A percentile compares a stretch with the other conserved stretches of the same genome.
These are phyloP conservation scores for Favolaschia claudopus DNA, from an alignment of 768 basidiomycete genomes.

Conservation along the genomic window DNA sequence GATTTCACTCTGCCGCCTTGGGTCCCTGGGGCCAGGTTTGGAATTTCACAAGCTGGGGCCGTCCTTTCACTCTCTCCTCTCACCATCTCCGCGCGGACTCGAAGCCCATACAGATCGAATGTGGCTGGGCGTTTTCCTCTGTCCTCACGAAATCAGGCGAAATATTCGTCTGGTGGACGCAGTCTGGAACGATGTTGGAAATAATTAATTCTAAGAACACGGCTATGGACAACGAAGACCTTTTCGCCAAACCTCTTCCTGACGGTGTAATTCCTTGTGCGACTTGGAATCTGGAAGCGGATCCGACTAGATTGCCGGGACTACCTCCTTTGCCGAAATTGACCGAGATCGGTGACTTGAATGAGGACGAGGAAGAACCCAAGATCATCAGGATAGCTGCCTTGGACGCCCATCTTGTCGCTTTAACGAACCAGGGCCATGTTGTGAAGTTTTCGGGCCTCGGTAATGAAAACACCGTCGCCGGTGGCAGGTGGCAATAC, in stretches of 20 bases:
- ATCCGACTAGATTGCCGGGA: constrained; percentile 65
- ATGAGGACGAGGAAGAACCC: constrained; percentile 37
- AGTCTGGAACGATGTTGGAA: constrained; percentile 49
- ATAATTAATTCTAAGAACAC: constrained; percentile 46
- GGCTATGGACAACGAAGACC: constrained; percentile 53
- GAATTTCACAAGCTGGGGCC: constrained; percentile 81
- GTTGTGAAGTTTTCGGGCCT: constrained; percentile 70
- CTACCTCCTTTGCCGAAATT: constrained; percentile 69
- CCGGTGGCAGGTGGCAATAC: constrained; percentile 70
- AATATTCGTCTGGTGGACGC: constrained; percentile 81
- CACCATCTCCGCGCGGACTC: constrained; percentile 49
- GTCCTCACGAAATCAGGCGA: constrained; percentile 76
- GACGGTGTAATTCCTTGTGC: constrained; percentile 64
- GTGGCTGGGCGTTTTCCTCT: constrained; percentile 84
- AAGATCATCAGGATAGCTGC: constrained; percentile 84
- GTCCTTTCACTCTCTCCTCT: constrained; percentile 71
- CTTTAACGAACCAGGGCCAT: constrained; percentile 81
- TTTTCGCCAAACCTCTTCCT: constrained; percentile 41
- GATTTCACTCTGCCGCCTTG: constrained; percentile 73
- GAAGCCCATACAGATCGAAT: constrained; percentile 67
- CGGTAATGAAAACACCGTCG: constrained; percentile 45
- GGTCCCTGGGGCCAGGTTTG: constrained; percentile 69
- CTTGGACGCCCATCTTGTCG: constrained; percentile 75
- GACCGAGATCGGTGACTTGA: constrained; percentile 33
- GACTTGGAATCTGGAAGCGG: constrained; percentile 60